These are phyloP conservation scores for Pachyrhizus erosus DNA, from an alignment of 306 rosid species.

Conservation along the genomic window DNA sequence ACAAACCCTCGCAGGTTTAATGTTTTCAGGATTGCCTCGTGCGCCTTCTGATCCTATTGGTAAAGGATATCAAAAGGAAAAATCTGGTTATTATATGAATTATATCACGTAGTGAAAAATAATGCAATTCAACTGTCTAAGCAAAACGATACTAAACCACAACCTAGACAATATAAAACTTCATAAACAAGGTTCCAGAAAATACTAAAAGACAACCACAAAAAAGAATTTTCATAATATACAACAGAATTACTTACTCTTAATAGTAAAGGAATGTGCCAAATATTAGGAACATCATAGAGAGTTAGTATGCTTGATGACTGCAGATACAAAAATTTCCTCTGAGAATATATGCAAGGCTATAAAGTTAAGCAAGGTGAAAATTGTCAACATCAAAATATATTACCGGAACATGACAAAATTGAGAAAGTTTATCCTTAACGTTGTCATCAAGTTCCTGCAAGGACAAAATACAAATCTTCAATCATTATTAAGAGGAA, in stretches of 20 bases:
- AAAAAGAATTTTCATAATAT: neutral
- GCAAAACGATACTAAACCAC: neutral
- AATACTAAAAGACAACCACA: slow-evolving; percentile 23
- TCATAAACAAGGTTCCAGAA: slow-evolving; percentile 7
- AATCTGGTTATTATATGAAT: slow-evolving; percentile 31
- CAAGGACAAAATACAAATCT: slow-evolving; percentile 13
- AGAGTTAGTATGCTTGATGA: slow-evolving; percentile 74
- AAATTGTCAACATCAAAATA: slow-evolving; percentile 28
- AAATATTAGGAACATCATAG: slow-evolving; percentile 90
- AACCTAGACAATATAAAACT: neutral
- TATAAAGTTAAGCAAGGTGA: slow-evolving; percentile 22
- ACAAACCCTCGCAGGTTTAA: slow-evolving; percentile 70
- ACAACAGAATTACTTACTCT: slow-evolving; percentile 59
- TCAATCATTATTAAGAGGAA: slow-evolving; percentile 30
- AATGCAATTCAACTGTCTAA: neutral
- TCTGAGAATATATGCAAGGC: slow-evolving; percentile 25
- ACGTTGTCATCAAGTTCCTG: slow-evolving; percentile 83
- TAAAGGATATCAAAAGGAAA: slow-evolving; percentile 34
- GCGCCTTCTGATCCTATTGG: slow-evolving; percentile 84
- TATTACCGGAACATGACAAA: slow-evolving; percentile 90
- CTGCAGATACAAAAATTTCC: slow-evolving; percentile 51
- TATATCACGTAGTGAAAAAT: neutral
- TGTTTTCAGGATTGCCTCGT: slow-evolving; percentile 75
- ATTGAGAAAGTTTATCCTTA: slow-evolving; percentile 74
- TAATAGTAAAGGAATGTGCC: slow-evolving; percentile 92